Base-by-base conservation (phyloP, 2,329 filamentous ascomycete genomes). In the Coniochaeta ligniaria region DNA sequence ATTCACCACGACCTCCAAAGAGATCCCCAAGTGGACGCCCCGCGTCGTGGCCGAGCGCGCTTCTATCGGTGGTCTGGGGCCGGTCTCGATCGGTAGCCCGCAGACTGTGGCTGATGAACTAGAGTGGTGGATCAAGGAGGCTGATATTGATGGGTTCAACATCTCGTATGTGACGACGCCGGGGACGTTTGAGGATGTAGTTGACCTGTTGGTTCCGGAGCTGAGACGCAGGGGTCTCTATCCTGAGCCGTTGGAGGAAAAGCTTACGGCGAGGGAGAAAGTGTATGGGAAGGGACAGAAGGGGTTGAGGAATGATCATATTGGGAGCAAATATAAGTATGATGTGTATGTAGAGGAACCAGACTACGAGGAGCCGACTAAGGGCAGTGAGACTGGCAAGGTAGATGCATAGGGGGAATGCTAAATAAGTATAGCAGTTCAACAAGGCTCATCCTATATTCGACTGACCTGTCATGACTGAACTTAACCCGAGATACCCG, bases 211-310 rank as follows among this genome's bases (percentile, higher is more conserved):
- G 31, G 70, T 81, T 38, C 79, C 79, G 0, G 80, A 82, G 66
- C 65, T 81, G 61, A 68, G 76, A 59, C 70, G 70, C 20, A 68
- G 78, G 6, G 75, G 74, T 2, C 35, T 77, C 41, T 78, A 77
- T 60, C 69, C 74, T 7, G 62, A 62, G 41, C 57, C 61, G 28
- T 43, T 54, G 26, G 73, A 76, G 31, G 72, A 75, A 17, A 65
- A 68, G n/a, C 63, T 81, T 28, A 84, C 82, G 2, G 78, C 80
- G 0, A 73, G 84, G 20, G 86, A 89, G 71, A 87, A 82, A 71
- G 73, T 88, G 0, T 88, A 87, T 69, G 84, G 85, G 0, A 76
- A 75, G 62, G 86, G 85, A 0, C 85, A 88, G 69, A 77, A 71
- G 6, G 74, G 77, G 16, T 67, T 89, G 61, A 75, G 84, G 41